These are phyloP conservation scores for Oryza coarctata DNA, from an alignment of 176 grass and related monocot genomes.

Conservation along the genomic window DNA sequence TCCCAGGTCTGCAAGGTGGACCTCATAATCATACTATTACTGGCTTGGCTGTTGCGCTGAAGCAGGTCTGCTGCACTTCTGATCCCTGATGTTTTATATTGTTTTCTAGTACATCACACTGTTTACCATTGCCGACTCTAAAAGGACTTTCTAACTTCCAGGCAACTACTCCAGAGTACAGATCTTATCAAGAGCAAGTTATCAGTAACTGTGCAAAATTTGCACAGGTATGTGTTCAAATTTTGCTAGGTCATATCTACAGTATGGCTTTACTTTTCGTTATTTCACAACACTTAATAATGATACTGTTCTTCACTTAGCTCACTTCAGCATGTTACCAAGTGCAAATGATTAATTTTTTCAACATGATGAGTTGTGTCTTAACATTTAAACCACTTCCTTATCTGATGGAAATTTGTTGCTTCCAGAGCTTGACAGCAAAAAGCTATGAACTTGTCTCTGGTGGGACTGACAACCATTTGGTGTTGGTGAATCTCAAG, in stretches of 20 bases:
- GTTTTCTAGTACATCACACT: slow-evolving; percentile 18
- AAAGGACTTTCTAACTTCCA: slow-evolving; percentile 33
- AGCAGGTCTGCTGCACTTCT: slow-evolving; percentile 65
- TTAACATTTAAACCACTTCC: slow-evolving; percentile 7
- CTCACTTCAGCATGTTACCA: slow-evolving; percentile 8
- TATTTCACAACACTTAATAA: slow-evolving; percentile 20
- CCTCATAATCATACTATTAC: slow-evolving; percentile 99
- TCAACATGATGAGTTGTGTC: slow-evolving; percentile 13
- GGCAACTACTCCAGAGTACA: slow-evolving; percentile 81
- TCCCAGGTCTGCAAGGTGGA: slow-evolving; percentile 97
- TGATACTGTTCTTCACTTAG: slow-evolving; percentile 4
- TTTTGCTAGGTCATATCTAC: neutral
- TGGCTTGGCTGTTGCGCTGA: slow-evolving; percentile 97
- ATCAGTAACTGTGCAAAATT: slow-evolving; percentile 96
- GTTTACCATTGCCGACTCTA: slow-evolving; percentile 17
- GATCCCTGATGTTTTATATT: slow-evolving; percentile 23
- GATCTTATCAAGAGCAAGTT: slow-evolving; percentile 96
- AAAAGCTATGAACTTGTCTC: slow-evolving; percentile 97
- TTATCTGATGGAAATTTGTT: slow-evolving; percentile 38
- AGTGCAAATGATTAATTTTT: slow-evolving; percentile 19
- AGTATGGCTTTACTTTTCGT: slow-evolving; percentile 4
- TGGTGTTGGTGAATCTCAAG: slow-evolving; percentile 98
- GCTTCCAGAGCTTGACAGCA: slow-evolving; percentile 56
- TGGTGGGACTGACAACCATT: slow-evolving; percentile 97
- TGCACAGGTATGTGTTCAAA: slow-evolving; percentile 59